phyloP scores from a whole-genome alignment of 2,329 filamentous ascomycete species.

The Aspergillus sp. region DNA sequence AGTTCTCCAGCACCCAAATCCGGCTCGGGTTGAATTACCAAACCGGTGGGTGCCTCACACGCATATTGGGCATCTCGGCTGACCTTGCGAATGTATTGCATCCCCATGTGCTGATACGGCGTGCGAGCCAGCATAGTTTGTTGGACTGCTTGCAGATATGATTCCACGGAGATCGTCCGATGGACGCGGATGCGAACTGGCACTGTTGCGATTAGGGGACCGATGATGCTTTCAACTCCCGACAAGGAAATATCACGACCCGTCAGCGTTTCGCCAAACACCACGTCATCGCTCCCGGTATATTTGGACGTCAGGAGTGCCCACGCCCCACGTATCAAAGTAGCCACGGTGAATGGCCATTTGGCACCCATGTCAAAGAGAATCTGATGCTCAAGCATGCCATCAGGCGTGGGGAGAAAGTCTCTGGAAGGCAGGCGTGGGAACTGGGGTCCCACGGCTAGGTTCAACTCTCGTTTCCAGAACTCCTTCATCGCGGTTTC shows the following conservation, averaged over 20 bases:
- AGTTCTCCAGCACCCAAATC: constrained; percentile 38
- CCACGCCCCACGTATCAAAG: constrained; percentile 51
- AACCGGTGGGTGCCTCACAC: constrained; percentile 34
- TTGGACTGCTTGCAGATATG: constrained; percentile 32
- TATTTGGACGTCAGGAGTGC: constrained; percentile 48
- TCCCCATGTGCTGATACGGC: constrained; percentile 50
- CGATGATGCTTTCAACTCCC: constrained; percentile 50
- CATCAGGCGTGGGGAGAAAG: constrained; percentile 46
- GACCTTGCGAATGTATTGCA: constrained; percentile 49
- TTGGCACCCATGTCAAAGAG: constrained; percentile 21
- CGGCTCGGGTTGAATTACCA: constrained; percentile 42
- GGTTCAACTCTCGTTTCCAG: constrained; percentile 49
- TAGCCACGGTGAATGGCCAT: constrained; percentile 45
- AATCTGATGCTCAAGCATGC: constrained; percentile 45
- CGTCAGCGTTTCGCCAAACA: constrained; percentile 52
- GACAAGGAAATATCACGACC: constrained; percentile 47
- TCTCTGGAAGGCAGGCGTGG: constrained; percentile 50
- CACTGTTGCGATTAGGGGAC: constrained; percentile 51
- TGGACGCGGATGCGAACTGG: constrained; percentile 45
- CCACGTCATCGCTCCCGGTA: constrained; percentile 45
- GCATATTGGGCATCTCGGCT: constrained; percentile 40
- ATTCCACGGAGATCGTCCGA: constrained; percentile 25
- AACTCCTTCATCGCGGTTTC: constrained; percentile 43
- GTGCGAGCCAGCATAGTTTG: constrained; percentile 38
- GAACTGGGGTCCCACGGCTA: constrained; percentile 50